Evolutionary conservation across 2,329 filamentous ascomycete species (phyloP).

Genomic region (Harringtonia lauricola): DNA sequence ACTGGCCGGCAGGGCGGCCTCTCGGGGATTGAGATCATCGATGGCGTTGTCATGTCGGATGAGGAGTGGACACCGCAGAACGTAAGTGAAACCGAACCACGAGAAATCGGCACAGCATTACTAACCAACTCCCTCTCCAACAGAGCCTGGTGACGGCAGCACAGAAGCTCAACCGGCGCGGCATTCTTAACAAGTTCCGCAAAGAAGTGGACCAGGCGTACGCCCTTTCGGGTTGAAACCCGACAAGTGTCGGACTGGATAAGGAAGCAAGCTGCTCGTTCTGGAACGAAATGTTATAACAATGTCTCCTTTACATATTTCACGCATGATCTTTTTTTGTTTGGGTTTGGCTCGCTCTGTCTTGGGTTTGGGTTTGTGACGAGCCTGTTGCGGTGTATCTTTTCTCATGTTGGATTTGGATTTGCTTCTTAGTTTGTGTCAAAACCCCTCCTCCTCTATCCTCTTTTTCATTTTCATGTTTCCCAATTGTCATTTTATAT

Average conservation of each 20-base stretch:
- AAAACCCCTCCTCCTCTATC: too few species aligned
- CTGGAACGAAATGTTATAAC: too few species aligned
- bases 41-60: slow-evolving; percentile 58
- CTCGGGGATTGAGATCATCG: slow-evolving; percentile 57
- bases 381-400: too few species aligned
- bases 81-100: slow-evolving; percentile 33
- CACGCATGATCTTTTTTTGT: too few species aligned
- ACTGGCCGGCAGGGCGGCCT: slow-evolving; percentile 52
- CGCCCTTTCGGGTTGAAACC: slow-evolving; percentile 18
- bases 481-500: too few species aligned
- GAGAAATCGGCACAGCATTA: not conserved
- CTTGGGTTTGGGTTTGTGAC: too few species aligned
- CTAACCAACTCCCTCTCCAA: not conserved
- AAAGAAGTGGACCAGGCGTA: slow-evolving; percentile 53
- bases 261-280: too few species aligned
- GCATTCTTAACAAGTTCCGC: slow-evolving; percentile 50
- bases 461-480: too few species aligned
- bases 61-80: slow-evolving; percentile 70
- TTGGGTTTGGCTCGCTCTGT: too few species aligned
- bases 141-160: slow-evolving; percentile 57
- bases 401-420: too few species aligned
- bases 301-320: too few species aligned
- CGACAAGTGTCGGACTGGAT: not conserved
- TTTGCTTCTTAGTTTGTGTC: too few species aligned
- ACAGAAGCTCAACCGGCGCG: slow-evolving; percentile 62